These are phyloP conservation scores for Geoglossum cookeanum DNA, from an alignment of 2,329 filamentous ascomycete genomes.

Conservation along the genomic window DNA sequence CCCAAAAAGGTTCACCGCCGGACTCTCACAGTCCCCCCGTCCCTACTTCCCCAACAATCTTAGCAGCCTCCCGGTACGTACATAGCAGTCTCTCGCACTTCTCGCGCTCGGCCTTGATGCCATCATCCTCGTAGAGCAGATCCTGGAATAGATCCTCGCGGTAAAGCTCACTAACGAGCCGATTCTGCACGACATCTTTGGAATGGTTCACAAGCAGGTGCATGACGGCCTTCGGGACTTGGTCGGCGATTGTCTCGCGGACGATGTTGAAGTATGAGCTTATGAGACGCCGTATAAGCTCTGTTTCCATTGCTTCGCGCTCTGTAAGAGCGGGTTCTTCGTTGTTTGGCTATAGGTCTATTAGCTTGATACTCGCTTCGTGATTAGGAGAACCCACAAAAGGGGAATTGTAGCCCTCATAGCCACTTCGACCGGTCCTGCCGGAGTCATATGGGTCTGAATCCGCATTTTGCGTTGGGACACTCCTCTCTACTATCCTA, in stretches of 20 bases:
- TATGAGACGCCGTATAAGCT: constrained; percentile 89
- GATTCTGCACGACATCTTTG: constrained; percentile 94
- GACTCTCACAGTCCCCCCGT: constrained; percentile 8
- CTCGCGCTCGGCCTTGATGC: constrained; percentile 90
- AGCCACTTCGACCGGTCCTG: constrained; percentile 11
- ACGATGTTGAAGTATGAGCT: constrained; percentile 99
- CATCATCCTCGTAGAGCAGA: constrained; percentile 90
- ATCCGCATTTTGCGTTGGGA: constrained; percentile 28
- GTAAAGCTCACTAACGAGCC: constrained; percentile 88
- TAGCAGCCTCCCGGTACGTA: constrained; percentile 93
- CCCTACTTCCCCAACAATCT: constrained; percentile 84
- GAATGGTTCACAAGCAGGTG: constrained; percentile 95
- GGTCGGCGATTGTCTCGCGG: constrained; percentile 92
- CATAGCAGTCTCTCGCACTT: constrained; percentile 93
- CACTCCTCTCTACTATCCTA: constrained; percentile 18
- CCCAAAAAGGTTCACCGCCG: too few relatives aligned
- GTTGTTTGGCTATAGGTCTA: background rate
- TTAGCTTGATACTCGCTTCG: background rate
- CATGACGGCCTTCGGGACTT: constrained; percentile 98
- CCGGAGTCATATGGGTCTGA: constrained; percentile 19
- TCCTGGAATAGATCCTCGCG: constrained; percentile 82
- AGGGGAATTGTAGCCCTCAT: constrained; percentile 23
- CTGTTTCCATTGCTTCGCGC: constrained; percentile 90
- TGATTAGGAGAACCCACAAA: constrained; percentile 26
- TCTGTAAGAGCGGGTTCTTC: constrained; percentile 54